Conservation (phyloP, 2,329 filamentous ascomycete species). For the Dryadomyces sulphureus region DNA sequence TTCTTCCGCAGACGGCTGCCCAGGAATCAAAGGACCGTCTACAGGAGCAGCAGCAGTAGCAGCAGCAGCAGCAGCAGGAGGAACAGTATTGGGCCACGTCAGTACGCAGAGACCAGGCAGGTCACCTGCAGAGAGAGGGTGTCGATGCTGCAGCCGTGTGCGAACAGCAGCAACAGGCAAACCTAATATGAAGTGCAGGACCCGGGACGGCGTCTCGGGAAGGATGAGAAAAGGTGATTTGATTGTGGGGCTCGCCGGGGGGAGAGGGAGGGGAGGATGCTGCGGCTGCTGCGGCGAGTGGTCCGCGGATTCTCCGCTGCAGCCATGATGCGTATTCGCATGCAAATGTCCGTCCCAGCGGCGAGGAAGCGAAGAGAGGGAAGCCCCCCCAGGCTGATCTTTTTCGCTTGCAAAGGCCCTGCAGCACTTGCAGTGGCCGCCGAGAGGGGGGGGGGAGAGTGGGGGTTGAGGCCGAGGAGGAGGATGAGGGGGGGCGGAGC, state of each 20-base stretch:
- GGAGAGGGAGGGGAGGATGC: not conserved
- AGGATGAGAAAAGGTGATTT: not conserved
- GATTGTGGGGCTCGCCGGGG: not conserved
- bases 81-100: too few species aligned
- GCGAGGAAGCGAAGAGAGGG: not conserved
- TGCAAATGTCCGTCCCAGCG: not conserved
- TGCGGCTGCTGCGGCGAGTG: not conserved
- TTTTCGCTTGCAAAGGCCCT: not conserved
- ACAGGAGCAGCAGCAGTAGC: too few species aligned
- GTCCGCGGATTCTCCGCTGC: not conserved
- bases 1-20: too few species aligned
- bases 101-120: too few species aligned
- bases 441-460: not conserved
- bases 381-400: too few species aligned
- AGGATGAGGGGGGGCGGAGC: not conserved
- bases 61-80: too few species aligned
- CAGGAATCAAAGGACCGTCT: too few species aligned
- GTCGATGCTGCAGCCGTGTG: not conserved
- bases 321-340: not conserved
- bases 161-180: not conserved
- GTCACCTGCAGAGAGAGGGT: too few species aligned
- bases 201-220: slow-evolving; percentile 6
- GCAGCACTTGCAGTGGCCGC: not conserved
- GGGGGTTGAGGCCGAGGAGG: not conserved
- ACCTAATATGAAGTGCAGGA: not conserved